A percentile compares a stretch with the other conserved stretches of the same genome.
Evolutionary conservation across 2,329 filamentous ascomycete species (phyloP).

Genomic region (Scytalidium lignicola): DNA sequence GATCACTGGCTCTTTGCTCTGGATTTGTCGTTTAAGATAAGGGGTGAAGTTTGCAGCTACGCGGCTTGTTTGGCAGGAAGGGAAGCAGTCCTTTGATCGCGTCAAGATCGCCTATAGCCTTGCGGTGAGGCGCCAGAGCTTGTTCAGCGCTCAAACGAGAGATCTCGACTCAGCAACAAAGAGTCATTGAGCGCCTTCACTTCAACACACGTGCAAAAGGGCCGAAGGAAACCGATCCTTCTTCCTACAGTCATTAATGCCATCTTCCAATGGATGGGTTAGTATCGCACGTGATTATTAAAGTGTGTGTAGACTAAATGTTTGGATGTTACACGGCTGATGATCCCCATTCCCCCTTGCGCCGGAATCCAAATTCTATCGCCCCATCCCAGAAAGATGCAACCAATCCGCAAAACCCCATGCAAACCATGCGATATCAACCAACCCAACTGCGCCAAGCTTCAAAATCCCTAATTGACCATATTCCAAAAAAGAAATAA

Average conservation of each 20-base stretch:
- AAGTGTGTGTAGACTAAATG: neutral
- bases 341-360: neutral
- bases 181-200: neutral
- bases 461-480: neutral
- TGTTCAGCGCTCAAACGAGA: neutral
- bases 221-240: neutral
- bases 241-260: neutral
- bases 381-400: neutral
- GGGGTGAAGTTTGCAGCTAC: neutral
- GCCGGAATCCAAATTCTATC: neutral
- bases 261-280: neutral
- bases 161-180: neutral
- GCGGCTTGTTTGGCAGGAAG: neutral
- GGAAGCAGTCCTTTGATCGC: too few species aligned
- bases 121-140: too few species aligned
- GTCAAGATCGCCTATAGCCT: too few species aligned
- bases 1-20: neutral
- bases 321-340: neutral
- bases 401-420: neutral
- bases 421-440: neutral
- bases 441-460: neutral
- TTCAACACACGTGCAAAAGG: neutral
- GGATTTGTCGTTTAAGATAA: too few species aligned
- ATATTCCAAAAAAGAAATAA: neutral
- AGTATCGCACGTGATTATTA: neutral